phyloP scores from a whole-genome alignment of 2,329 filamentous ascomycete species.

The Didymellaceae sp. region DNA sequence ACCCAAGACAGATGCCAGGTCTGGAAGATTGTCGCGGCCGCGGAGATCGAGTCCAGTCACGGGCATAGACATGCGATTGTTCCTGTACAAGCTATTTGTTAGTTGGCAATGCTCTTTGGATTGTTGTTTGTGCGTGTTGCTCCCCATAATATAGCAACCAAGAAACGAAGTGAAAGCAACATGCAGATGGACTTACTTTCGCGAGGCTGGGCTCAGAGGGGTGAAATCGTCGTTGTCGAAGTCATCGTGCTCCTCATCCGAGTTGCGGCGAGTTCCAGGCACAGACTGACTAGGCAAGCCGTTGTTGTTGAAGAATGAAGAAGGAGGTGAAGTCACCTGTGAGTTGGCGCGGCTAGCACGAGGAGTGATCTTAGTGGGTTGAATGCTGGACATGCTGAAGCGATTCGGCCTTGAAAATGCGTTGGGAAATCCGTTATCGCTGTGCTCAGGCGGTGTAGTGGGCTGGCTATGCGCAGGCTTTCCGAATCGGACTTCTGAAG shows the following conservation, averaged over 20 bases:
- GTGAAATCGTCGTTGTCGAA: constrained; percentile 75
- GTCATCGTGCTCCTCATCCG: constrained; percentile 82
- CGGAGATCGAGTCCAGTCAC: constrained; percentile 74
- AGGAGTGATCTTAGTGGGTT: constrained; percentile 65
- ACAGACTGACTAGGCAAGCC: constrained; percentile 82
- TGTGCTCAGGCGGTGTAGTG: constrained; percentile 93
- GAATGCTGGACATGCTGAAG: constrained; percentile 85
- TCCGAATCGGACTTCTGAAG: constrained; percentile 75
- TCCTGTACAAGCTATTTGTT: constrained; percentile 56
- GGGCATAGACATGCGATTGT: constrained; percentile 94
- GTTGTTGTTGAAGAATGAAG: constrained; percentile 59
- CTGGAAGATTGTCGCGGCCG: constrained; percentile 59
- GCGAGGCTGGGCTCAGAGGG: constrained; percentile 41
- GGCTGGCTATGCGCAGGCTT: constrained; percentile 81
- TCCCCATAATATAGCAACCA: constrained; percentile 2
- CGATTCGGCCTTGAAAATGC: constrained; percentile 84
- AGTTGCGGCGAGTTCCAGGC: constrained; percentile 85
- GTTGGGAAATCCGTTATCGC: constrained; percentile 78
- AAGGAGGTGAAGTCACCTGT: constrained; percentile 77
- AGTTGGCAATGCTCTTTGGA: constrained; percentile 17
- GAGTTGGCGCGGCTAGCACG: constrained; percentile 79
- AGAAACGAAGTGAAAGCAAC: constrained; percentile 8
- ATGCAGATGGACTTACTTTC: constrained; percentile 42
- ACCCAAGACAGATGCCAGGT: constrained; percentile 65
- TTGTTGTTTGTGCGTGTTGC: constrained; percentile 25